Conservation (phyloP, 441 rosid species). For the Hura crepitans region DNA sequence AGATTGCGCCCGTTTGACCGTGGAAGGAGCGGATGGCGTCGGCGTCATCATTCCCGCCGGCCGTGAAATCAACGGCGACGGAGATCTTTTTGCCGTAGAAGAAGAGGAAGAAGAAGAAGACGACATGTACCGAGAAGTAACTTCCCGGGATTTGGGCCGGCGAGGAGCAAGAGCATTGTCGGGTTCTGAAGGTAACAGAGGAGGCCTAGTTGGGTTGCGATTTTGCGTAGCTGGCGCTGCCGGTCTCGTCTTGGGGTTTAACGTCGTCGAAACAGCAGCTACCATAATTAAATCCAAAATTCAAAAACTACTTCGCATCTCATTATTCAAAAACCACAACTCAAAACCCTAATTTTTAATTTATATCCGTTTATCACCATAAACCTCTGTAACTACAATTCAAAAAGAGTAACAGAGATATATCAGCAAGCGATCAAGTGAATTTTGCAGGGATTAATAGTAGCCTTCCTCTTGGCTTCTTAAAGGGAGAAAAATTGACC, state of each 20-base stretch:
- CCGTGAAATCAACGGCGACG: slow-evolving; percentile 60
- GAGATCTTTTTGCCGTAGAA: slow-evolving; percentile 42
- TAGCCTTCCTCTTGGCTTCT: not conserved
- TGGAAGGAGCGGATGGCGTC: slow-evolving; percentile 29
- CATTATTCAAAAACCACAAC: slow-evolving; percentile 22
- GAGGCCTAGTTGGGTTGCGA: slow-evolving; percentile 36
- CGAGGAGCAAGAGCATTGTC: slow-evolving; percentile 57
- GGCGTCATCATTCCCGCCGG: slow-evolving; percentile 32
- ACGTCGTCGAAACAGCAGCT: slow-evolving; percentile 53
- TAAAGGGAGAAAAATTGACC: slow-evolving; percentile 3
- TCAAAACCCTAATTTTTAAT: slow-evolving; percentile 32
- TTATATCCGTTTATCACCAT: slow-evolving; percentile 7
- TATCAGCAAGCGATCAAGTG: not conserved
- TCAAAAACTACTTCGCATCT: slow-evolving; percentile 27
- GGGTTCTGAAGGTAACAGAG: slow-evolving; percentile 55
- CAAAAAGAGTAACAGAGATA: not conserved
- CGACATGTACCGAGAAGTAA: slow-evolving; percentile 61
- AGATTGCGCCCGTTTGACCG: slow-evolving; percentile 65
- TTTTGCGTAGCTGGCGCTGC: slow-evolving; percentile 7
- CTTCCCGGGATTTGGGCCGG: slow-evolving; percentile 54
- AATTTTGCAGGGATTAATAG: not conserved
- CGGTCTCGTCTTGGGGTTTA: slow-evolving; percentile 40
- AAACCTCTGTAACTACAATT: slow-evolving; percentile 7
- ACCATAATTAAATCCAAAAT: slow-evolving; percentile 35
- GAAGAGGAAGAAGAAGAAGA: slow-evolving; percentile 53